Evolutionary conservation across 257 asterid genomes (phyloP), one percentile per base, ranked within the genome.

Genomic region (Echium plantagineum): DNA sequence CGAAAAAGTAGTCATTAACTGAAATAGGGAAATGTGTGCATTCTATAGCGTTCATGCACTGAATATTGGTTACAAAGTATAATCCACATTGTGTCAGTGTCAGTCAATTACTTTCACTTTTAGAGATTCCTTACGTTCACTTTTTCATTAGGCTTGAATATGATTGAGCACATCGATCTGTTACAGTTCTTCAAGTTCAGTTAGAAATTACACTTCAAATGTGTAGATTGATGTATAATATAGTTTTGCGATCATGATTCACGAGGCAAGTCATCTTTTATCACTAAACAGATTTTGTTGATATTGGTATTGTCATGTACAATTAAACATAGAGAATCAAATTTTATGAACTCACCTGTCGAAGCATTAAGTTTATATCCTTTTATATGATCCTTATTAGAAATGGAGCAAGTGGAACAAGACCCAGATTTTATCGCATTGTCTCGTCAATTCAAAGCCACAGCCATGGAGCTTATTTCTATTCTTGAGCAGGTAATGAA

Each of bases 371-470:
- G 61, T 71, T 66, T 52, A 58, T 66, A 22, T 61, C 32, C 58
- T 68, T 63, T 24, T 59, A 2, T 68, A 24, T 70, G 61, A 71
- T 67, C 74, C 66, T 78, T 42, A 63, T 65, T 70, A 93, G 99
- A 86, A 83, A 84, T 93, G 95, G 97, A 86, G 62, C 93, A 83
- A 72, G 90, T 89, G 70, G 99, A 89, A 74, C 97, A 86, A 71
- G 99, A 93, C 63, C 94, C 94, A 60, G 97, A 93, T 65, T 89
- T 93, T 64, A 71, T 80, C 58, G 81, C 94, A 64, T 77, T 93
- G 68, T 89, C 99, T 60, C 89, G 94, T 73, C 96, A 91, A 70
- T 93, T 93, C 80, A 93, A 89, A 87, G 89, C 91, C 58, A 86
- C 87, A 30, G 99, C 99, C 21, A 80, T 72, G 77, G 99, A 89